Evolutionary conservation across 495 filamentous ascomycete species (phyloP).

Genomic region (Amorphotheca resinae): DNA sequence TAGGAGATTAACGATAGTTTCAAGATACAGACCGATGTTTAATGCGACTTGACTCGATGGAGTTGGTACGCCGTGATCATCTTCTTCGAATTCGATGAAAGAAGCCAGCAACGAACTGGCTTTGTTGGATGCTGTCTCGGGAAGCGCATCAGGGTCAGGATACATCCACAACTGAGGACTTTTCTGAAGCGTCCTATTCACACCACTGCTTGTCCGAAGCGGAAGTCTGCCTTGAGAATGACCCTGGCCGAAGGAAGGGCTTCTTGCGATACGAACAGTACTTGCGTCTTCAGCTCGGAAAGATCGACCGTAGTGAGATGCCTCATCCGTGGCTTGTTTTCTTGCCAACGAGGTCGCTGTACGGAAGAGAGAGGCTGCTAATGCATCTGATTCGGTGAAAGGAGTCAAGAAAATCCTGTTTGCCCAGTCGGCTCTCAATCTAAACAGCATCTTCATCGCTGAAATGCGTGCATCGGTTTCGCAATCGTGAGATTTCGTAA

Average conservation of each 20-base stretch:
- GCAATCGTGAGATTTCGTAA: conserved; percentile 40
- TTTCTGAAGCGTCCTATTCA: conserved; percentile 23
- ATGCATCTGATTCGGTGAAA: conserved; percentile 51
- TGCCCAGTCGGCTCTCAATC: conserved; percentile 68
- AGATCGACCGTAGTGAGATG: conserved; percentile 27
- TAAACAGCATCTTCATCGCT: conserved; percentile 73
- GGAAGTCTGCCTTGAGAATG: conserved; percentile 23
- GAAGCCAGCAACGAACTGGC: conserved; percentile 34
- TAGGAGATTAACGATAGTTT: conserved; percentile 58
- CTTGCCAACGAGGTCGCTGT: conserved; percentile 41
- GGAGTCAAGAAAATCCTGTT: conserved; percentile 56
- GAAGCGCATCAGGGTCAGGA: conserved; percentile 39
- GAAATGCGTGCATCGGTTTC: conserved; percentile 62
- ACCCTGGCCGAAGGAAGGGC: conserved; percentile 33
- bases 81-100: conserved; percentile 2
- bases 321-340: conserved; percentile 35
- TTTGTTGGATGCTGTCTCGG: conserved; percentile 28
- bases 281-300: conserved; percentile 23
- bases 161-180: conserved; percentile 38
- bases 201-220: conserved; percentile 25
- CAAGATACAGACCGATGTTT: conserved; percentile 63
- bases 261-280: conserved; percentile 28
- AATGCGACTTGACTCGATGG: conserved; percentile 27
- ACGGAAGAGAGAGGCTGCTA: conserved; percentile 60
- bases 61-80: conserved; percentile 13